Evolutionary conservation across 2,329 filamentous ascomycete genomes (phyloP), one percentile per base, ranked within the genome.

Genomic region (Arthrobotrys sinensis): DNA sequence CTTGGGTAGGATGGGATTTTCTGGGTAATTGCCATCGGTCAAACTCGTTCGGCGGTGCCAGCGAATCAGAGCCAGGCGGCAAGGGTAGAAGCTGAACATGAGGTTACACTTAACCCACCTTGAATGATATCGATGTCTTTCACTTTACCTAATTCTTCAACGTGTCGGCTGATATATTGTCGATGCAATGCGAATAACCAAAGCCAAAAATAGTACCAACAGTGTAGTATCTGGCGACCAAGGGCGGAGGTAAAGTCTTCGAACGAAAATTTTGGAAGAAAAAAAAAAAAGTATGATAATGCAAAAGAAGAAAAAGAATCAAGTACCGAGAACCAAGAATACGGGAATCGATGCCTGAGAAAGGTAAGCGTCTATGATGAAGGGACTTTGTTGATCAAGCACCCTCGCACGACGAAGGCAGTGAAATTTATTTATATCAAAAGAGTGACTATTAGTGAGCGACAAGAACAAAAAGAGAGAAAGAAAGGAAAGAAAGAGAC

Each of bases 41-140:
- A 46, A 67, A 65, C 62, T 72, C 40, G 16, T 40, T 60, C 40
- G 52, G 16, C 28, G n/a, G 40, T n/a, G 19, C 43, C 68, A 57
- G 38, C 75, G 62, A 78, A 78, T 78, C 75, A 78, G 52, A 65
- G 36, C 38, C 19, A 21, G 32, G 62, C 36, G 53, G 52, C 75
- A 67, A 78, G 52, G 50, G 66, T 62, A 4, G 28, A 14, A 62
- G 34, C 34, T 55, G 62, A 46, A 71, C 32, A 65, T 68, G 45
- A 68, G 75, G 75, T 78, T 78, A 67, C 75, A 78, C 60, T 72
- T 57, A 34, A 72, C 75, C 40, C 68, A 78, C 75, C 75, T 78
- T 77, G 63, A 40, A 40, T 34, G 65, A 16, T 62, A 48, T 66
- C 21, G 34, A 40, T 66, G 46, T 50, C 53, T 62, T 60, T 77